Evolutionary conservation across 2,329 filamentous ascomycete species (phyloP), one percentile per base, ranked within the genome.

Genomic region (Trichoderma atroviride): DNA sequence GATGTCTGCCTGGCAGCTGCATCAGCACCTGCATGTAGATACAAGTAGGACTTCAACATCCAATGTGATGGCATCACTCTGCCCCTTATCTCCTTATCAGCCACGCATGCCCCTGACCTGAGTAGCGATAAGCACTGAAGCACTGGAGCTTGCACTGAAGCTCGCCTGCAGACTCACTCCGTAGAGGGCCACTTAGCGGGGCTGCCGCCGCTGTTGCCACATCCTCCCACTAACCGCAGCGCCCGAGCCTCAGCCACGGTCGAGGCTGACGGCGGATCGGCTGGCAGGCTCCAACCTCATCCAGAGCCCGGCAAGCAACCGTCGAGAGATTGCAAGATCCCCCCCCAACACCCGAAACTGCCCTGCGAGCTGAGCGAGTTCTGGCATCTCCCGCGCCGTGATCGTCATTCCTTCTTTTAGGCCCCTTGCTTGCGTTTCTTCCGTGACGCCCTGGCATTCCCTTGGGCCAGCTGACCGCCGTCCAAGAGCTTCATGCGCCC

Each of bases 181-280:
- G 35, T 37, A 37, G 35, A 50, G 31, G 37, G 33, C 33, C 19
- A 50, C 11, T 37, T 37, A 43, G 64, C 64, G 64, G 64, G 64
- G 64, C 64, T 27, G 63, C 72, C 47, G 33, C 55, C 59, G 43
- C 31, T 40, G 62, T 59, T 56, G 68, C 71, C 69, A 70, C 64
- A 69, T 29, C 53, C 55, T 58, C 27, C 31, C 43, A 43, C 52
- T 33, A 64, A 60, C 60, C 67, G 58, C 61, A 69, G 31, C 52
- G 64, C 63, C 53, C n/a, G 64, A 52, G 33, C 50, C 70, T 73
- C 69, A 76, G 76, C 76, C 76, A 77, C 76, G 72, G 74, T 62
- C 75, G 74, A 77, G 72, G 76, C 75, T 77, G 76, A 78, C 74
- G 70, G 72, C 72, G 72, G 72, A 69, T 61, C 31, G 47, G 66